Evolutionary conservation across 352 stramenopile genomes (phyloP), one percentile per base, ranked within the genome.

Genomic region (Globisporangium carolinianum): DNA sequence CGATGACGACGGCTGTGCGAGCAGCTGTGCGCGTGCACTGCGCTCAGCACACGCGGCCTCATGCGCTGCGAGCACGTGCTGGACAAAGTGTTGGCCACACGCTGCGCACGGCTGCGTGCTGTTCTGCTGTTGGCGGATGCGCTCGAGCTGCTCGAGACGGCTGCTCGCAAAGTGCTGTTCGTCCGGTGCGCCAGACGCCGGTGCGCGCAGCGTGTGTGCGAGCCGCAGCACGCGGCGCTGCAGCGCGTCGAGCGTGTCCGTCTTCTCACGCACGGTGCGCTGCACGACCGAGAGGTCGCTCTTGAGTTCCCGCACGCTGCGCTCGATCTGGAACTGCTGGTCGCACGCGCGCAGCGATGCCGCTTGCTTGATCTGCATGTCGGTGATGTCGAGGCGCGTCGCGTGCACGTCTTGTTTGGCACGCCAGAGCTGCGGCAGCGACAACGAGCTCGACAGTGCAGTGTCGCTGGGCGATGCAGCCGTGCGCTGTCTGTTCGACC

Each of bases 271-370:
- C 3, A 91, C 70, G 17, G 67, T 57, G 17, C 72, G 54, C 32
- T 87, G 78, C 5, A 67, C 62, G 0, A 56, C 63, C 9, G 41
- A 46, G 14, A 87, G 72, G 18, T 68, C 78, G 36, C 67, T 75
- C 10, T 61, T 55, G 38, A 89, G 59, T 36, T 71, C 82, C 68
- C 75, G 67, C 32, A 87, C 69, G 18, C 69, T 75, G 5, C 69
- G 73, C 56, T 91, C 76, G 6, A 77, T 51, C 6, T 65, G 66
- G 47, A 88, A 83, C 53, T 91, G 79, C 46, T 79, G 71, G 32
- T 84, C 76, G 4, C 72, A 86, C 24, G 64, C 83, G 6, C 57
- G 67, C 9, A 89, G 62, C 0, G 69, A 66, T 14, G 63, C 63
- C 11, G 72, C 63, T 14, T 85, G 67, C 41, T 75, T 66, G 5